phyloP scores from a whole-genome alignment of 805 yeast genomes.

The Candida lessepsii region DNA sequence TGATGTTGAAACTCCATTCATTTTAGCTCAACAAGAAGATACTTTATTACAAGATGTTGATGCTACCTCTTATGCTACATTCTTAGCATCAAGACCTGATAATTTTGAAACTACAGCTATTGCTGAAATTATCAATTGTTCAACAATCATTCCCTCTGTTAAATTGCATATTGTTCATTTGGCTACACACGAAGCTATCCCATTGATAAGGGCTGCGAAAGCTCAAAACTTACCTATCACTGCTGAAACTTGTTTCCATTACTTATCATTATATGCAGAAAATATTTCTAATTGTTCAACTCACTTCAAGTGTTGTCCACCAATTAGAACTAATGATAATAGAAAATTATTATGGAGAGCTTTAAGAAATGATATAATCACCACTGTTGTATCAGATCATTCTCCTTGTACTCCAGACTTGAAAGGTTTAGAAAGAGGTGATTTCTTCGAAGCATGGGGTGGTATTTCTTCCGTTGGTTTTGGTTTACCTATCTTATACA shows the following conservation, averaged over 20 bases:
- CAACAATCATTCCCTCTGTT: constrained; percentile 54
- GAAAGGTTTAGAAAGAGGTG: constrained; percentile 78
- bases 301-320: constrained; percentile 92
- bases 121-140: constrained; percentile 62
- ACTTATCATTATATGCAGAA: constrained; percentile 76
- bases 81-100: constrained; percentile 85
- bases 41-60: constrained; percentile 46
- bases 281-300: constrained; percentile 74
- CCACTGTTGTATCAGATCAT: constrained; percentile 91
- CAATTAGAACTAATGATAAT: constrained; percentile 76
- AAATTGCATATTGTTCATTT: constrained; percentile 88
- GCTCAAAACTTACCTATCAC: constrained; percentile 58
- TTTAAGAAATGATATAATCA: constrained; percentile 58
- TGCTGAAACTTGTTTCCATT: constrained; percentile 95
- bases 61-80: constrained; percentile 67
- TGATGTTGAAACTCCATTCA: constrained; percentile 20
- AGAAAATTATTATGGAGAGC: constrained; percentile 78
- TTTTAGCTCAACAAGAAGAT: constrained; percentile 43
- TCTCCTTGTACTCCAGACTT: constrained; percentile 94
- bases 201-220: constrained; percentile 67
- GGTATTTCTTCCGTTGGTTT: constrained; percentile 93
- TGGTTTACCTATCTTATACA: constrained; percentile 78
- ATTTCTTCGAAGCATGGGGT: constrained; percentile 94
- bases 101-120: constrained; percentile 84
- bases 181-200: constrained; percentile 82